Base-by-base conservation (phyloP, 306 rosid species). In the Glycine soja region DNA sequence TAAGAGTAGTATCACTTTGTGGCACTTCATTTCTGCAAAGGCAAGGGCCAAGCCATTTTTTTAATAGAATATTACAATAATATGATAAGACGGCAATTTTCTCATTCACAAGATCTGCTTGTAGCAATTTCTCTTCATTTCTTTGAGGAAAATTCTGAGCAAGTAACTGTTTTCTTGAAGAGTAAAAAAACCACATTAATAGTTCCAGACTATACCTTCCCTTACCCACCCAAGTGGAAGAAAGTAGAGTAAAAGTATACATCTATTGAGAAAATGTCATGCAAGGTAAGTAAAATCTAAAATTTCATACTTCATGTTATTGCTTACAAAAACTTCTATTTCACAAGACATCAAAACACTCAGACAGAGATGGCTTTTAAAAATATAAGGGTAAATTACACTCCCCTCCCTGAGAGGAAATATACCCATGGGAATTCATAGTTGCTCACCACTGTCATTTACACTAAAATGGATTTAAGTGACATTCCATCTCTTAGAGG, bases 121-220 rank as follows among this genome's bases (percentile, higher is more conserved):
- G 16, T 24, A 47, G 61, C 13, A 36, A 73, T 47, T 47, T 2
- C 16, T 36, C 40, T 72, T 34, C 56, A 38, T 32, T 34, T 78
- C 38, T 56, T 83, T 58, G 32, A 48, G 15, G 72, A 63, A 52
- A 71, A 51, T 32, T 61, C 42, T 63, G 38, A 15, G 63, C 69
- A 16, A 45, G 58, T 59, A 72, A 72, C 11, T 15, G 47, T 38
- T 63, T 52, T 45, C 38, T 40, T 45, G 0, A 50, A 46, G 16
- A 57, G 42, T 11, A 61, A 34, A 14, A 19, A 19, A 54, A 38
- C 36, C 30, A 82, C 30, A 38, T 59, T 61, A 63, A 71, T 53
- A 40, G 70, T 57, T 70, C 54, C 34, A 56, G 16, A 68, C 10
- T 11, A 78, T 3, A 65, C 40, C 72, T 76, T 62, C 72, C 61